Percentiles rank a stretch among this genome's conserved stretches.
Evolutionary conservation across 2,329 filamentous ascomycete species (phyloP).

Genomic region (Nannizziopsis arthrosporioides): DNA sequence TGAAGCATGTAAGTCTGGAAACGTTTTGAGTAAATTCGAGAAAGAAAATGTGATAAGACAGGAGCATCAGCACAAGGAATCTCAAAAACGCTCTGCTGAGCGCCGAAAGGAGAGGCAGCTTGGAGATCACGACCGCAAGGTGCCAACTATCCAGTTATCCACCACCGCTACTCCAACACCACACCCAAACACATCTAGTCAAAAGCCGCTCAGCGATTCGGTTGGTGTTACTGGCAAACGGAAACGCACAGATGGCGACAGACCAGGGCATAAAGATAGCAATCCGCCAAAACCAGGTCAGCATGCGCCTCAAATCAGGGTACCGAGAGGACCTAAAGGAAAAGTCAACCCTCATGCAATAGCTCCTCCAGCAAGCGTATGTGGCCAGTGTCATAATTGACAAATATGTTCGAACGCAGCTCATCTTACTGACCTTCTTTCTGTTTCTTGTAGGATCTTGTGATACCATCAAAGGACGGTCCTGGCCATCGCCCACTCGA

Average conservation of each 20-base stretch:
- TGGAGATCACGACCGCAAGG: slow-evolving; percentile 35
- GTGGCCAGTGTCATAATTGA: slow-evolving; percentile 13
- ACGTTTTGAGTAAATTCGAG: slow-evolving; percentile 27
- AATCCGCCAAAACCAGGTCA: slow-evolving; percentile 22
- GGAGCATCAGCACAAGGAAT: slow-evolving; percentile 27
- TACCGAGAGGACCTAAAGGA: slow-evolving; percentile 16
- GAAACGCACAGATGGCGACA: slow-evolving; percentile 23
- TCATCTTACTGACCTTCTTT: neutral
- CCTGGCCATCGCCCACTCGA: slow-evolving; percentile 22
- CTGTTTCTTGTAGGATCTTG: slow-evolving; percentile 23
- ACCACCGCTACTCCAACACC: slow-evolving; percentile 14
- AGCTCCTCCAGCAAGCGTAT: slow-evolving; percentile 17
- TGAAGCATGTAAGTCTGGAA: slow-evolving; percentile 25
- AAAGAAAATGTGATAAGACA: slow-evolving; percentile 27
- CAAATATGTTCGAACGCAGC: neutral
- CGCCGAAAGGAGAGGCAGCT: slow-evolving; percentile 33
- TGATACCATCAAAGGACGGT: slow-evolving; percentile 31
- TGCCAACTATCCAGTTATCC: slow-evolving; percentile 30
- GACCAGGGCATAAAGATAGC: slow-evolving; percentile 19
- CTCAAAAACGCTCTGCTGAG: slow-evolving; percentile 28
- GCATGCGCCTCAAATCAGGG: slow-evolving; percentile 18
- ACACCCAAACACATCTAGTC: slow-evolving; percentile 12
- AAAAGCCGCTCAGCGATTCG: neutral
- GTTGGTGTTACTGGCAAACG: slow-evolving; percentile 20
- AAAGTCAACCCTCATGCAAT: slow-evolving; percentile 17